Percentiles rank a stretch among this genome's conserved stretches.
Conservation (phyloP, 345 rosid genomes). For the Erodium maritimum region DNA sequence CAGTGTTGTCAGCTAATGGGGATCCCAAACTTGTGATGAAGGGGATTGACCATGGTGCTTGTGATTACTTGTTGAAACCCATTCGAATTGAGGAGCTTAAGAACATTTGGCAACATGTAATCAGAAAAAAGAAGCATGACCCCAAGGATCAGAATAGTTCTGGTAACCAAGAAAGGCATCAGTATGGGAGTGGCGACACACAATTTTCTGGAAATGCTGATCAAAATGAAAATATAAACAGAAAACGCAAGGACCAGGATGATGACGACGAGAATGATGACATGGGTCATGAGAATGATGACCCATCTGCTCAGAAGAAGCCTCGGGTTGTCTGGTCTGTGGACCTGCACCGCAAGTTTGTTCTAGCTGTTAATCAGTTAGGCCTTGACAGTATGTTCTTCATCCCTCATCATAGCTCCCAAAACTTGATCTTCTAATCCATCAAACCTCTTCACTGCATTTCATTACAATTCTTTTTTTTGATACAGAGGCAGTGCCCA, state of each 20-base stretch:
- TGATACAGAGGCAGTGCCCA: constrained; percentile 83
- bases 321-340: constrained; percentile 91
- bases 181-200: constrained; percentile 17
- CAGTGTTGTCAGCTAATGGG: constrained; percentile 82
- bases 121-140: constrained; percentile 37
- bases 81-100: constrained; percentile 68
- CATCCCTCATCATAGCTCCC: neutral
- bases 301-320: constrained; percentile 56
- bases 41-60: constrained; percentile 83
- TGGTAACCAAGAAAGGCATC: constrained; percentile 19
- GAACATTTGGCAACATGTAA: constrained; percentile 90
- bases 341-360: constrained; percentile 76
- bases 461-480: constrained; percentile 3
- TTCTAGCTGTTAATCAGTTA: constrained; percentile 71
- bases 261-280: constrained; percentile 52
- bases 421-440: neutral
- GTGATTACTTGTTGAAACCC: constrained; percentile 79
- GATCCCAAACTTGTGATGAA: constrained; percentile 73
- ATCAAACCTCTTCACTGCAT: neutral
- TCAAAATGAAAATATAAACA: constrained; percentile 25
- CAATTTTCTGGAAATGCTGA: constrained; percentile 25
- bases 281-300: constrained; percentile 55
- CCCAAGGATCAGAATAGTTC: constrained; percentile 23
- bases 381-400: constrained; percentile 73
- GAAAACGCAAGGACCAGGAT: constrained; percentile 67